These are phyloP conservation scores for Blumeriella jaapii DNA, from an alignment of 2,329 filamentous ascomycete genomes.

Conservation along the genomic window DNA sequence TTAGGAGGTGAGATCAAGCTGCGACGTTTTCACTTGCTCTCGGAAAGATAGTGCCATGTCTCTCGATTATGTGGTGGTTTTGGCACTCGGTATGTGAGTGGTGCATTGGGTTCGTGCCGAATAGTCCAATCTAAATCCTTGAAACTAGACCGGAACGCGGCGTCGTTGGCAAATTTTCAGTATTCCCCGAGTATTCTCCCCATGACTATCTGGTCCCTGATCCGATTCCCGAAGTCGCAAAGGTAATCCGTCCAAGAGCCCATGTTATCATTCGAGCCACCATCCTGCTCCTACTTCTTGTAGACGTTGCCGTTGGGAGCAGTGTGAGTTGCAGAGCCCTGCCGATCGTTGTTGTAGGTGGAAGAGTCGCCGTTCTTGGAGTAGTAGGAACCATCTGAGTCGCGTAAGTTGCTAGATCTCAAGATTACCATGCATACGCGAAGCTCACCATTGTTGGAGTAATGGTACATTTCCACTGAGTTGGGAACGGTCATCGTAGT, in stretches of 20 bases:
- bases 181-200: too few species aligned
- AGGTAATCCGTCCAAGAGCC: background rate
- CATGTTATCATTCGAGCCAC: background rate
- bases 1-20: background rate
- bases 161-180: background rate
- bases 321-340: conserved; percentile 49
- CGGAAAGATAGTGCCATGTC: background rate
- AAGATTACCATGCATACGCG: background rate
- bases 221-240: background rate
- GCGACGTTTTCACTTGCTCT: background rate
- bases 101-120: background rate
- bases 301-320: conserved; percentile 34
- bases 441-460: conserved; percentile 46
- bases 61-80: background rate
- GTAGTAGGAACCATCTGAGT: conserved; percentile 57
- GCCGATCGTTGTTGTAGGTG: conserved; percentile 54
- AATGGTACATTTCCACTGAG: conserved; percentile 48
- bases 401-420: background rate
- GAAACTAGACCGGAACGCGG: background rate
- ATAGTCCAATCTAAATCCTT: background rate
- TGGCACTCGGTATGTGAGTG: too few species aligned
- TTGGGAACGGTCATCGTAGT: conserved; percentile 55
- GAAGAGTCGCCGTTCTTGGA: conserved; percentile 59
- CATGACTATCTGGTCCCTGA: too few species aligned
- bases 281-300: conserved; percentile 20